phyloP scores from a whole-genome alignment of 2,329 filamentous ascomycete species.

The Claviceps monticola region DNA sequence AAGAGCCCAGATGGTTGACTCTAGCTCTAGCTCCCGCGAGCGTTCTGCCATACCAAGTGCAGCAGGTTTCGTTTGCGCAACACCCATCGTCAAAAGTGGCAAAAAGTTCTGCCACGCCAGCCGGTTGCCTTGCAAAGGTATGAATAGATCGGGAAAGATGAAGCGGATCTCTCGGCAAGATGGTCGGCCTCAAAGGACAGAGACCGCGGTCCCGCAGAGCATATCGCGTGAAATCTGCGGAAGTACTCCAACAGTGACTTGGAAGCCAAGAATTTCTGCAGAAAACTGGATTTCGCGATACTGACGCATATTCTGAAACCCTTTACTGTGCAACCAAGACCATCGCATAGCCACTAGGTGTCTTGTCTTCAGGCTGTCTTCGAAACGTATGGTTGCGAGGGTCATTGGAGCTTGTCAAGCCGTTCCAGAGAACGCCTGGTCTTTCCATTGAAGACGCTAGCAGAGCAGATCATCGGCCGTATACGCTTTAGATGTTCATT shows the following conservation, averaged over 20 bases:
- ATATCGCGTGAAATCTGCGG: neutral
- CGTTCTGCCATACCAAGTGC: neutral
- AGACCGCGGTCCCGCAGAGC: neutral
- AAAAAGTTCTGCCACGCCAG: neutral
- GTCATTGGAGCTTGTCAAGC: neutral
- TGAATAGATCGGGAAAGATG: conserved; percentile 17
- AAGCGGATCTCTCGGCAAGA: conserved; percentile 26
- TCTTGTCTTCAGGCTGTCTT: neutral
- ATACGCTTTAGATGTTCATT: neutral
- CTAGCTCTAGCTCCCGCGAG: neutral
- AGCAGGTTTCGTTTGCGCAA: neutral
- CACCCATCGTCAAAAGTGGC: neutral
- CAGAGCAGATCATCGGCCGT: neutral
- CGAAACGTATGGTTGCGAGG: neutral
- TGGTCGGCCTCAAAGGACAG: conserved; percentile 1
- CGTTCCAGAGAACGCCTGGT: neutral
- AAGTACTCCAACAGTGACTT: neutral
- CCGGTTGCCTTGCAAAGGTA: neutral
- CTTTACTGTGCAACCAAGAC: conserved; percentile 1
- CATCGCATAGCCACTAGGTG: neutral
- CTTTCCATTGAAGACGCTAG: neutral
- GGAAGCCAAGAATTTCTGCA: conserved; percentile 1
- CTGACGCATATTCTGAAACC: conserved; percentile 6
- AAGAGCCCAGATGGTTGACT: neutral
- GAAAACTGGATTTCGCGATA: neutral